These are phyloP conservation scores for Patellifolia procumbens DNA, from an alignment of 179 eudicot genomes.

Conservation along the genomic window DNA sequence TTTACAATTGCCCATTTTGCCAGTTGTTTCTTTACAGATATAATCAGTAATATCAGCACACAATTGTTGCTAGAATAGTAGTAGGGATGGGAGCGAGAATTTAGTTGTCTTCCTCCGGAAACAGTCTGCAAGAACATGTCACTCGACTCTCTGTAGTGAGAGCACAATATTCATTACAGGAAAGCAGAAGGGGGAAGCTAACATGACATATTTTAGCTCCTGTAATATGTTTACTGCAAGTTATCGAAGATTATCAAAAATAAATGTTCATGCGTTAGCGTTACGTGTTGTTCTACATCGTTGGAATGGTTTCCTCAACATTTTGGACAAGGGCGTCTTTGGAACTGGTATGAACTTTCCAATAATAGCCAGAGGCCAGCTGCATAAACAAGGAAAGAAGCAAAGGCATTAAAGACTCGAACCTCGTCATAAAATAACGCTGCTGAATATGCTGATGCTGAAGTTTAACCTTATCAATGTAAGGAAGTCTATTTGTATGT, in stretches of 20 bases:
- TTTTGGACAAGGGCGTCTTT: conserved; percentile 64
- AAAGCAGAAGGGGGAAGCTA: conserved; percentile 19
- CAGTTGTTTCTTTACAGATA: conserved; percentile 27
- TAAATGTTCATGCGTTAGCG: conserved; percentile 26
- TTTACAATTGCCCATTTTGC: conserved; percentile 12
- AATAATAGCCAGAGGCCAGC: conserved; percentile 83
- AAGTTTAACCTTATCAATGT: background rate
- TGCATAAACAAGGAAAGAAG: conserved; percentile 27
- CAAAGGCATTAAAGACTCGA: conserved; percentile 11
- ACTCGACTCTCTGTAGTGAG: conserved; percentile 20
- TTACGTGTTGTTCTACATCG: conserved; percentile 49
- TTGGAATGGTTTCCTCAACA: conserved; percentile 59
- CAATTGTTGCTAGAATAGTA: conserved; percentile 22
- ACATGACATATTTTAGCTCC: conserved; percentile 23
- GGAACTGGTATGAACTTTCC: conserved; percentile 93
- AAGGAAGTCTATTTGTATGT: background rate
- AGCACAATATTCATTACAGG: conserved; percentile 11
- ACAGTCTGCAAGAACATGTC: conserved; percentile 9
- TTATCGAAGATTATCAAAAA: conserved; percentile 9
- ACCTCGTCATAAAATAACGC: no score
- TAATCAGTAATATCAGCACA: conserved; percentile 22
- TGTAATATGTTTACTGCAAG: conserved; percentile 21
- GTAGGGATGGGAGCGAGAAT: conserved; percentile 18
- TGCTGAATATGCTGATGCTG: background rate
- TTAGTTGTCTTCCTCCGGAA: conserved; percentile 17